Evolutionary conservation across 768 basidiomycete genomes (phyloP), one percentile per base, ranked within the genome.

Genomic region (Leucosporidium yakuticum): DNA sequence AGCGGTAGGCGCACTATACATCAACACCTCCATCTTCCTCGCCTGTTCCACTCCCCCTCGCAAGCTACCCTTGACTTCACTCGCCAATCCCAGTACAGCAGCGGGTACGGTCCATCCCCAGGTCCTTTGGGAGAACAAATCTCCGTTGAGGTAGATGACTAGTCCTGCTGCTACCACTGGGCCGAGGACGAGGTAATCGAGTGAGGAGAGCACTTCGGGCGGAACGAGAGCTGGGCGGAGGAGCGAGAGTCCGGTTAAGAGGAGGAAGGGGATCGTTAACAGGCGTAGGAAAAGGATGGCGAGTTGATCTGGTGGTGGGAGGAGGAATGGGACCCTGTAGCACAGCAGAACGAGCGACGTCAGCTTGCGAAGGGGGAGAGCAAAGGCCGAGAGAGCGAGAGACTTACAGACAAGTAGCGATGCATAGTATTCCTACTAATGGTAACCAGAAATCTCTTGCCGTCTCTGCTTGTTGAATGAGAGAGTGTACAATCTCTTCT

Each of bases 1-100:
- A 15, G 69, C 69, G 14, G 66, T 65, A 1, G 69, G 69, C 1
- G 65, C 62, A 6, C 51, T 25, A 32, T 70, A 70, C 65, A 63
- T 66, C 32, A 64, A 31, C 15, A n/a, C 17, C 2, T 51, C 9
- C 4, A 70, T 51, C 21, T 23, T 36, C 21, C 51, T 25, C 21
- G 62, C 69, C 19, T 64, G 62, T 12, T 32, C 11, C 8, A 70
- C 36, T 1, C 36, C 53, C 17, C 34, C 29, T 14, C 20, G 0
- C 8, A 47, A 62, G 4, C 63, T 62, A 14, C 17, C n/a, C 19
- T 60, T 36, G 4, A 62, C 31, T 15, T 50, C 23, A 4, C 48
- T 3, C 3, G 53, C 53, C 14, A 63, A 8, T 2, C 19, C 9
- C 0, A 59, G 39, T 8, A 44, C 39, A 15, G 39, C 39, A 44